Percentiles rank a stretch among this genome's conserved stretches.
phyloP scores from a whole-genome alignment of 495 filamentous ascomycete genomes.

The Penicillium bovifimosum region DNA sequence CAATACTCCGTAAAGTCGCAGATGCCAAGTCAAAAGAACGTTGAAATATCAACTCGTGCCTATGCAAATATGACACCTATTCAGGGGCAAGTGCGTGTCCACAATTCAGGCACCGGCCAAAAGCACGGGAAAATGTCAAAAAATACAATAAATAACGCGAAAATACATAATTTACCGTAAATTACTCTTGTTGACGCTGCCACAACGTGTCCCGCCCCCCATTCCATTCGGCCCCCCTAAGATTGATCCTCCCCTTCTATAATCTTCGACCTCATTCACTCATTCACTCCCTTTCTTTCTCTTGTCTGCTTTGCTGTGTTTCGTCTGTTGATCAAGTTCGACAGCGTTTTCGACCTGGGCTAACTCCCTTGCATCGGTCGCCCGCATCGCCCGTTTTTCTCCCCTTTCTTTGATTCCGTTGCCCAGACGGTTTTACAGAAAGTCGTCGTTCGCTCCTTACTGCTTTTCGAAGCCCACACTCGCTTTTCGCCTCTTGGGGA shows the following conservation, averaged over 20 bases:
- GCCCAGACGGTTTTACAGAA: conserved; percentile 17
- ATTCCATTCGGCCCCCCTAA: conserved; percentile 13
- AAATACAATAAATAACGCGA: no score
- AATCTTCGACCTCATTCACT: conserved; percentile 24
- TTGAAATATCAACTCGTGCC: neutral
- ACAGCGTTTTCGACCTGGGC: conserved; percentile 30
- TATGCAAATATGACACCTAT: neutral
- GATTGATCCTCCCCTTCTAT: conserved; percentile 14
- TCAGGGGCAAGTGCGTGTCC: conserved; percentile 2
- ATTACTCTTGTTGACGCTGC: conserved; percentile 14
- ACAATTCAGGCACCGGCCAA: neutral
- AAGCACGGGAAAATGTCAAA: neutral
- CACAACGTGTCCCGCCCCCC: conserved; percentile 24
- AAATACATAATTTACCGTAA: conserved; percentile 12
- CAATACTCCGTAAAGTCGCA: no score
- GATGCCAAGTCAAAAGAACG: no score
- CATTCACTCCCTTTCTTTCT: conserved; percentile 18
- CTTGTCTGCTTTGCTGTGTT: conserved; percentile 28
- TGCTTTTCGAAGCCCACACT: conserved; percentile 27
- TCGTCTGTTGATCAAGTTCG: conserved; percentile 18
- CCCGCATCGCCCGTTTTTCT: conserved; percentile 15
- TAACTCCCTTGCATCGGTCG: conserved; percentile 38
- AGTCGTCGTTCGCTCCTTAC: conserved; percentile 40
- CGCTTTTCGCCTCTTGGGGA: conserved; percentile 20
- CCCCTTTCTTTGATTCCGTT: conserved; percentile 23